phyloP scores from a whole-genome alignment of 179 eudicot genomes.

The Heliamphora pulchella region DNA sequence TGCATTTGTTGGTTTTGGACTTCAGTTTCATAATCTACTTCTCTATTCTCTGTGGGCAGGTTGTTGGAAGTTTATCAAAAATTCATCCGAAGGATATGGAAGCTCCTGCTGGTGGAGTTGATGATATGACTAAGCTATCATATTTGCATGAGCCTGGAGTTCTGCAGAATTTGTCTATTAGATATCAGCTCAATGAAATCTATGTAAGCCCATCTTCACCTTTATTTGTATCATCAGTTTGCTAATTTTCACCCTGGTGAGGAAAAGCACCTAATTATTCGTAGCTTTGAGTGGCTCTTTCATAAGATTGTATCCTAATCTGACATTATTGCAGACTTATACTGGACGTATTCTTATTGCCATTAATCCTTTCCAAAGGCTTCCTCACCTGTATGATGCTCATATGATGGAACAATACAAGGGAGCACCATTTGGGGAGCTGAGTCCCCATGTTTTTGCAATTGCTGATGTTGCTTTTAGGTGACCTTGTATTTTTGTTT shows the following conservation, averaged over 20 bases:
- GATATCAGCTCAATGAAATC: constrained; percentile 81
- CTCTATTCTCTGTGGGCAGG: constrained; percentile 28
- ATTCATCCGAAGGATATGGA: constrained; percentile 80
- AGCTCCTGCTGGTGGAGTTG: constrained; percentile 89
- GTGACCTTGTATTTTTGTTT: constrained; percentile 31
- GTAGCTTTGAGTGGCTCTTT: constrained; percentile 34
- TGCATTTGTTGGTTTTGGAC: background rate
- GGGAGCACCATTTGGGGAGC: constrained; percentile 84
- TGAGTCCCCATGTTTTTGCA: constrained; percentile 94
- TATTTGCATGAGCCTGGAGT: constrained; percentile 98
- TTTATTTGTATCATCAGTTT: constrained; percentile 10
- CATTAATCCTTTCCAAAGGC: constrained; percentile 90
- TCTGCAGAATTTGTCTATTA: constrained; percentile 70
- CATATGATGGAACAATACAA: constrained; percentile 92
- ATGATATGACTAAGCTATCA: constrained; percentile 93
- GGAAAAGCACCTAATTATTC: constrained; percentile 31
- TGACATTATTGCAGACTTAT: constrained; percentile 77
- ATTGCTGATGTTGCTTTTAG: constrained; percentile 89
- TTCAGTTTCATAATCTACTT: constrained; percentile 7
- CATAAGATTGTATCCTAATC: constrained; percentile 36
- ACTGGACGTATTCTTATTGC: constrained; percentile 96
- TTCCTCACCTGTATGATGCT: constrained; percentile 73
- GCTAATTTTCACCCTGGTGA: constrained; percentile 16
- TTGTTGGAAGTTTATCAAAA: constrained; percentile 52
- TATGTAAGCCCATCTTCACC: constrained; percentile 53